These are phyloP conservation scores for Phytopythium sindhum DNA, from an alignment of 352 stramenopile species.

Conservation along the genomic window DNA sequence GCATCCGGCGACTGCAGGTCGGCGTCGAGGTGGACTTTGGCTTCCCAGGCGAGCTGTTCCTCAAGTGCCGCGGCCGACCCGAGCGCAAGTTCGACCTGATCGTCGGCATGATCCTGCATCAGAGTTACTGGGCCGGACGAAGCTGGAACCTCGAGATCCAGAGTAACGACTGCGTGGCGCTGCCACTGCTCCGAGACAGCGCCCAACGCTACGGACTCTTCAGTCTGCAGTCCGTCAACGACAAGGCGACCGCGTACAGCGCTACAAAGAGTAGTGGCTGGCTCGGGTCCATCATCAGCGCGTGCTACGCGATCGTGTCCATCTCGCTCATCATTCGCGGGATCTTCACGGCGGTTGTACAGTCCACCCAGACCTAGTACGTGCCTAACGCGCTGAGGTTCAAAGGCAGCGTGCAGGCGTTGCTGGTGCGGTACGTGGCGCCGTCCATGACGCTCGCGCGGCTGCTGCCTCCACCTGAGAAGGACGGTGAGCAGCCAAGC, in stretches of 20 bases:
- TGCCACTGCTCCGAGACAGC: conserved; percentile 9
- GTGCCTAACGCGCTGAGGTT: conserved; percentile 13
- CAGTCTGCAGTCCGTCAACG: conserved; percentile 10
- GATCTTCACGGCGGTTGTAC: conserved; percentile 7
- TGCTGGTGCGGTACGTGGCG: conserved; percentile 1
- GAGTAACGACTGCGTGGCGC: conserved; percentile 26
- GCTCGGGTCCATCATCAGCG: conserved; percentile 14
- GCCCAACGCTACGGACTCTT: conserved; percentile 20
- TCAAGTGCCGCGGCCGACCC: conserved; percentile 22
- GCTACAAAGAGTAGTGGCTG: conserved; percentile 16
- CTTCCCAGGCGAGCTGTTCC: conserved; percentile 16
- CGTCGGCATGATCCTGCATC: conserved; percentile 26
- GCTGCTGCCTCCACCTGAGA: background rate
- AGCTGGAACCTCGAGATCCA: conserved; percentile 33
- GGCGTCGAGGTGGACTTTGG: conserved; percentile 26
- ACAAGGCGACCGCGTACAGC: conserved; percentile 9
- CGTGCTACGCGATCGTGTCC: conserved; percentile 25
- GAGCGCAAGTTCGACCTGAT: conserved; percentile 21
- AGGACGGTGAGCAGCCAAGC: background rate
- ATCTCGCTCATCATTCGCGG: conserved; percentile 19
- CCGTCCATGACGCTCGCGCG: conserved; percentile 11
- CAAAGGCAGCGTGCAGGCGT: background rate
- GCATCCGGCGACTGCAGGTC: conserved; percentile 19
- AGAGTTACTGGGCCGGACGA: conserved; percentile 31
- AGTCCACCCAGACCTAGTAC: conserved; percentile 9